Evolutionary conservation across 495 filamentous ascomycete species (phyloP), one percentile per base, ranked within the genome.

Genomic region (Sporormia fimetaria): DNA sequence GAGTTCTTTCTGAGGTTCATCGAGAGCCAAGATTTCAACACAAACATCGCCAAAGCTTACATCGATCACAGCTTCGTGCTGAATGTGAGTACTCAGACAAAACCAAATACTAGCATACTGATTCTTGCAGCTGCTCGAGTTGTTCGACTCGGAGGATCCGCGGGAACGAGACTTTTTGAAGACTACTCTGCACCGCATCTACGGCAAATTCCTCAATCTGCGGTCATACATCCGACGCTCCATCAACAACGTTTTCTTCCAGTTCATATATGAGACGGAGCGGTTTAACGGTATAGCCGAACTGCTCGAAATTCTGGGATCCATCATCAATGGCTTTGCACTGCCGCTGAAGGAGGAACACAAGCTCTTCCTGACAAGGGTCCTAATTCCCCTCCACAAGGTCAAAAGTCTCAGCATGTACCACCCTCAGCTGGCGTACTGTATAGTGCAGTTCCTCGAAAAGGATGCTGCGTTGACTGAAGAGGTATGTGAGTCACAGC

Each of bases 221-320:
- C 76, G 90, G 23, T 96, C 92, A 8, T 99, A 87, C 63, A 99
- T 99, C 54, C 74, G 90, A 56, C 79, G 90, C 51, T 96, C 92
- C 26, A 99, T 99, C 68, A 96, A 99, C 70, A 96, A 99, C 57
- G 90, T 99, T 53, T 99, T 99, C 70, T 99, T 99, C 73, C 90
- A 99, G 58, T 99, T 99, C 62, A 83, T 81, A 43, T 99, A 99
- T 57, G 90, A 99, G 65, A 99, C 90, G 0, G 90, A 99, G 62
- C 74, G 90, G 35, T 96, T 96, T 67, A 99, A 99, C 57, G 90
- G 90, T 11, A 94, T 99, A 46, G 90, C 90, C 3, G 90, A 99
- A 60, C 68, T 99, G 30, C 67, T 99, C 30, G 90, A 99, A 56
- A 99, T 99, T 51, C 66, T 99, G 18, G 90, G 90, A 26, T 96